Percentiles rank a stretch among this genome's conserved stretches.
Evolutionary conservation across 768 basidiomycete species (phyloP).

Genomic region (Rhodotorula babjevae): DNA sequence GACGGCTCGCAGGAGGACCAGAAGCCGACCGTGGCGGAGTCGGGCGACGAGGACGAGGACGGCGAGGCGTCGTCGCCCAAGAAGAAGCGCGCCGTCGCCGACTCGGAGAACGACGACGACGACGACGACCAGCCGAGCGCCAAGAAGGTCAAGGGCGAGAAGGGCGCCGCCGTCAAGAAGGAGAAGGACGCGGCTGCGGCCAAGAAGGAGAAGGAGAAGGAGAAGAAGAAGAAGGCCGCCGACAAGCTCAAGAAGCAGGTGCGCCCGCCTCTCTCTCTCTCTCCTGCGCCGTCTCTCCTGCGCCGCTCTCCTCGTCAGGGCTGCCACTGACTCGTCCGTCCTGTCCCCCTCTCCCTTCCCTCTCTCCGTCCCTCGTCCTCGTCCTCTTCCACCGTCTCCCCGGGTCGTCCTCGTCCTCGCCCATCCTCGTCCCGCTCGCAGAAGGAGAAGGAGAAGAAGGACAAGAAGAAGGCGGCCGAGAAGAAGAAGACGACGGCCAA

Average conservation of each 20-base stretch:
- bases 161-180: background rate
- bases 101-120: slow-evolving; percentile 35
- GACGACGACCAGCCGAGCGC: slow-evolving; percentile 16
- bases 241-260: slow-evolving; percentile 41
- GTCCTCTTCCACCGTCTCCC: too few relatives aligned
- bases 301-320: background rate
- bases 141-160: slow-evolving; percentile 7
- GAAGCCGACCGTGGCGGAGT: slow-evolving; percentile 46
- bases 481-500: slow-evolving; percentile 47
- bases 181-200: slow-evolving; percentile 2
- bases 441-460: slow-evolving; percentile 16
- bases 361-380: background rate
- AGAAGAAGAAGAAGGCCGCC: slow-evolving; percentile 52
- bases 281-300: too few relatives aligned
- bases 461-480: slow-evolving; percentile 46
- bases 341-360: background rate
- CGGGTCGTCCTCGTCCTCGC: too few relatives aligned
- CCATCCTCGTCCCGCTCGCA: background rate
- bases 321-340: too few relatives aligned
- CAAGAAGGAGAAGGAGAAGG: slow-evolving; percentile 48
- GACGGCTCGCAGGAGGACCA: slow-evolving; percentile 53
- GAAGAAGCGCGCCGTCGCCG: slow-evolving; percentile 51
- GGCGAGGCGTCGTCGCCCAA: slow-evolving; percentile 1
- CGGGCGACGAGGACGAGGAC: slow-evolving; percentile 31
- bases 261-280: background rate